These are phyloP conservation scores for Thraustotheca clavata DNA, from an alignment of 352 stramenopile species.

Conservation along the genomic window DNA sequence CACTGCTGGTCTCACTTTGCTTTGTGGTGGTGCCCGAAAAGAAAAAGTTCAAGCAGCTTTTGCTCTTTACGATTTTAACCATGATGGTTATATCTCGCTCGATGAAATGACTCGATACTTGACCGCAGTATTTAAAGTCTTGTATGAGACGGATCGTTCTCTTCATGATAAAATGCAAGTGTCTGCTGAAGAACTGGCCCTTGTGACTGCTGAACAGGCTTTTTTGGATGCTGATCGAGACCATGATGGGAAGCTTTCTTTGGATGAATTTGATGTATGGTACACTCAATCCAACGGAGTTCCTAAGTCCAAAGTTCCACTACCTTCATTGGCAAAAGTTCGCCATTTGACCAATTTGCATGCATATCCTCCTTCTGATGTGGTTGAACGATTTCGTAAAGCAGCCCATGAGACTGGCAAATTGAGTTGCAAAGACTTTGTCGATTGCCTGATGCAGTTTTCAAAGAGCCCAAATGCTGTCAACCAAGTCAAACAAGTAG, in stretches of 20 bases:
- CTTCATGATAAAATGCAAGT: constrained; percentile 19
- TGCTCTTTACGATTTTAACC: constrained; percentile 26
- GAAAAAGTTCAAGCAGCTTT: constrained; percentile 27
- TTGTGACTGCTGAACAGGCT: constrained; percentile 24
- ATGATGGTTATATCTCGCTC: constrained; percentile 28
- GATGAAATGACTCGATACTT: constrained; percentile 27
- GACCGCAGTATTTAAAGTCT: constrained; percentile 23
- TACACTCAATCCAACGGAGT: constrained; percentile 57
- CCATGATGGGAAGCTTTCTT: constrained; percentile 23
- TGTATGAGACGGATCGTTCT: constrained; percentile 17
- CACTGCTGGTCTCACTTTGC: constrained; percentile 20
- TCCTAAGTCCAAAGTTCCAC: neutral
- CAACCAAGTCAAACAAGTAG: neutral
- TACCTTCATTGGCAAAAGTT: constrained; percentile 68
- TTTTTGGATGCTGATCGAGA: constrained; percentile 26
- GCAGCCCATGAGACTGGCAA: neutral
- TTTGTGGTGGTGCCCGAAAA: constrained; percentile 19
- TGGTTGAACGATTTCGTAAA: constrained; percentile 60
- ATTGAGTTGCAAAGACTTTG: neutral
- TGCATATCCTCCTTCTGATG: constrained; percentile 56
- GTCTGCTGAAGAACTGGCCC: constrained; percentile 20
- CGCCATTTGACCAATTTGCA: constrained; percentile 64
- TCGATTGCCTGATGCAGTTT: neutral
- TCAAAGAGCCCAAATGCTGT: neutral
- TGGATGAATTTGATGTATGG: constrained; percentile 56